Evolutionary conservation across 352 stramenopile species (phyloP).

Genomic region (Achlya hypogyna): DNA sequence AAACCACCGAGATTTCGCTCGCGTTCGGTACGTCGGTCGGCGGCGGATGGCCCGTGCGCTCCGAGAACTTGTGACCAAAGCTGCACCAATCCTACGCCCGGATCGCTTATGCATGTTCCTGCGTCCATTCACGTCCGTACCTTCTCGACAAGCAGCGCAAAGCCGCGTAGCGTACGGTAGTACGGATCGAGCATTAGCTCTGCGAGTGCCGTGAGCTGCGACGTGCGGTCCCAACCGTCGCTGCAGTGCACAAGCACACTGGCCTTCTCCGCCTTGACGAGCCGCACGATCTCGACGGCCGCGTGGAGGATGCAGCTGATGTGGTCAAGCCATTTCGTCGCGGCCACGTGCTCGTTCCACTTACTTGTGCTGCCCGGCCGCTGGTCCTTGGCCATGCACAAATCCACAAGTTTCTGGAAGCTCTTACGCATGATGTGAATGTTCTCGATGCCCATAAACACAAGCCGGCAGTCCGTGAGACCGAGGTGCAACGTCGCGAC

Average conservation of each 20-base stretch:
- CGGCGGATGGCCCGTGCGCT: constrained; percentile 47
- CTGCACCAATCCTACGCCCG: constrained; percentile 60
- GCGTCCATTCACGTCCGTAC: too few relatives aligned
- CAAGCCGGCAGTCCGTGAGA: constrained; percentile 71
- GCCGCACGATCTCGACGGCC: constrained; percentile 70
- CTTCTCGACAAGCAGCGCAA: constrained; percentile 82
- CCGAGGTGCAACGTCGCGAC: constrained; percentile 34
- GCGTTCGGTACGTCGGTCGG: constrained; percentile 46
- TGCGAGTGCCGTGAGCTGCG: constrained; percentile 75
- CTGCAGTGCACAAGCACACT: constrained; percentile 41
- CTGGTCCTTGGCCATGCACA: constrained; percentile 47
- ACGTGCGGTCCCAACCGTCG: constrained; percentile 67
- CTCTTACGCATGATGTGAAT: constrained; percentile 88
- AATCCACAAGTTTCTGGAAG: constrained; percentile 65
- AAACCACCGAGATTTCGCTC: constrained; percentile 95
- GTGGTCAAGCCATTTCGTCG: constrained; percentile 68
- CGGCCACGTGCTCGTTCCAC: constrained; percentile 67
- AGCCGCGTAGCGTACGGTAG: constrained; percentile 82
- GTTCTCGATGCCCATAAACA: constrained; percentile 89
- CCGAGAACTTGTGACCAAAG: constrained; percentile 85
- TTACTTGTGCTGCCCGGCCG: constrained; percentile 36
- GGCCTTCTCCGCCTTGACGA: constrained; percentile 58
- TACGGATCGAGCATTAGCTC: constrained; percentile 86
- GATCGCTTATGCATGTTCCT: too few relatives aligned
- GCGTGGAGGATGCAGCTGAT: constrained; percentile 72